Evolutionary conservation across 2,329 filamentous ascomycete species (phyloP), one percentile per base, ranked within the genome.

Genomic region (Thermothelomyces thermophilus): DNA sequence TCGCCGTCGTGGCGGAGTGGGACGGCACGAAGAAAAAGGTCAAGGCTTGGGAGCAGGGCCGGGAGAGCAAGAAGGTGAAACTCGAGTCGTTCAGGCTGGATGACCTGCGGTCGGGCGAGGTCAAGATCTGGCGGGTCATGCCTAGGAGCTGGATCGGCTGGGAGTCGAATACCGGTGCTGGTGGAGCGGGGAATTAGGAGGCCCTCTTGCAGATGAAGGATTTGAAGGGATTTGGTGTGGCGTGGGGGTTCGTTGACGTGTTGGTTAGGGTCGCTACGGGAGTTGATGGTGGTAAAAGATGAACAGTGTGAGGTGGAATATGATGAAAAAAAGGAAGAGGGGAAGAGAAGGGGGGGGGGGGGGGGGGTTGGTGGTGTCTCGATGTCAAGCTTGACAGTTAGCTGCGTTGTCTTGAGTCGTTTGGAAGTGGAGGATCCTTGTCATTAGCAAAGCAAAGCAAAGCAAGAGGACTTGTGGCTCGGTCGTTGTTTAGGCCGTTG

Each of bases 11-110:
- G 3, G 80, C 89, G 9, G 93, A 98, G 66, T 98, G 93, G 93
- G 93, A 98, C 66, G 93, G 93, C 3, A 95, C 89, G 35, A 95
- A 96, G 79, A 95, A 95, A 77, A 96, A 97, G 76, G 85, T 98
- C 22, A 75, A 90, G 24, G 90, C 85, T 1, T 97, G 89, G 87
- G 93, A 97, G 68, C 93, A 98, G 66, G 91, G 91, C 0, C 75
- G 91, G 13, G 91, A 97, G 72, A 90, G 83, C 66, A 91, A 86
- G 68, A 97, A 96, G 74, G 84, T 94, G 48, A 93, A 94, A 73
- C 73, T 88, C 54, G 91, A 97, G 74, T 95, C 90, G 70, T 97
- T 91, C 71, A 87, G 90, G 71, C 77, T 98, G 54, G 90, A 90
- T 39, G 93, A 98, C 70, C 64, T 98, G 66, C 79, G 88, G 64